Evolutionary conservation across 768 basidiomycete genomes (phyloP).

Genomic region (Termitomyces sp.): DNA sequence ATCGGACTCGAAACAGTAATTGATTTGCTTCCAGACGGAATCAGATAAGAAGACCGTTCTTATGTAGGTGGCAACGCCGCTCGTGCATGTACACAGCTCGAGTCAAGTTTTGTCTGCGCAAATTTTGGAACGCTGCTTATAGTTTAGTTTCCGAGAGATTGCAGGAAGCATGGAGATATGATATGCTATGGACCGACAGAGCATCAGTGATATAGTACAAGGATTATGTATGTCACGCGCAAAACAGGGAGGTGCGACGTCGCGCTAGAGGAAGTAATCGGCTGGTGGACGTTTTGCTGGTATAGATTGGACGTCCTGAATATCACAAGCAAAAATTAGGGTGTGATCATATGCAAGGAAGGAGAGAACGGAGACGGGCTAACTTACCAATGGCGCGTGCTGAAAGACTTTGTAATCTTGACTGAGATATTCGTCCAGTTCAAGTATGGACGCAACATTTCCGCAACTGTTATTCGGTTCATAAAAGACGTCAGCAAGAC

Average conservation of each 20-base stretch:
- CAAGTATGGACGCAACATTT: slow-evolving; percentile 92
- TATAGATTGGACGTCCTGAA: slow-evolving; percentile 75
- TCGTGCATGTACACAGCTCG: neutral
- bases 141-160: neutral
- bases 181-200: neutral
- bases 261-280: slow-evolving; percentile 72
- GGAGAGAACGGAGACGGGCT: neutral
- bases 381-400: slow-evolving; percentile 79
- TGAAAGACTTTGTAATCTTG: slow-evolving; percentile 97
- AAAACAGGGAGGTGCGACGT: neutral
- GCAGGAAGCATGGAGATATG: neutral
- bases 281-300: slow-evolving; percentile 83
- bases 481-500: slow-evolving; percentile 7
- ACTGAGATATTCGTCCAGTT: slow-evolving; percentile 87
- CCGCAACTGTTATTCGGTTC: slow-evolving; percentile 62
- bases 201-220: slow-evolving; percentile 5
- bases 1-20: neutral
- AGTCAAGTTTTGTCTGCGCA: neutral
- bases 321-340: neutral
- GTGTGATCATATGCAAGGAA: slow-evolving; percentile 2
- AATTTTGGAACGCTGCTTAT: neutral
- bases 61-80: neutral
- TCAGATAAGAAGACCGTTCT: neutral
- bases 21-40: no score
- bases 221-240: neutral